These are phyloP conservation scores for Penicillium freii DNA, from an alignment of 2,329 filamentous ascomycete species.

Conservation along the genomic window DNA sequence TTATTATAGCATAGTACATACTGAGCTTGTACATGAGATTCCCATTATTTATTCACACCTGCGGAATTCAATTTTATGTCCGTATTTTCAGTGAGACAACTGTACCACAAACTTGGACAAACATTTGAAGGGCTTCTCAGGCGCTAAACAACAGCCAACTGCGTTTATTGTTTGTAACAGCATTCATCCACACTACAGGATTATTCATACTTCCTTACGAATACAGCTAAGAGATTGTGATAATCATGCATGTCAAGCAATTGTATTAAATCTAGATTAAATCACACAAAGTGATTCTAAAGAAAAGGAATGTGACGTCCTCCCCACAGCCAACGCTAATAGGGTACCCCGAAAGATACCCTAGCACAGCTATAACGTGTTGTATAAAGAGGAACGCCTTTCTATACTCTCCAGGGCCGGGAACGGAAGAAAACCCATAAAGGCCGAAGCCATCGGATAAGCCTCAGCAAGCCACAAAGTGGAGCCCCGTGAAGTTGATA, in stretches of 20 bases:
- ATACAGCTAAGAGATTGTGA: too few relatives aligned
- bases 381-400: slow-evolving; percentile 17
- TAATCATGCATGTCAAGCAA: background rate
- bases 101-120: background rate
- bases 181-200: background rate
- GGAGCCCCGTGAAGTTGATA: slow-evolving; percentile 23
- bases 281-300: background rate
- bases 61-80: background rate
- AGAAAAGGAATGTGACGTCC: slow-evolving; percentile 6
- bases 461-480: slow-evolving; percentile 24
- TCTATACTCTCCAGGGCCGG: slow-evolving; percentile 23
- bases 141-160: too few relatives aligned
- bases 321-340: slow-evolving; percentile 3
- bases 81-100: background rate
- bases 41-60: background rate
- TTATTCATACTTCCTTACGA: too few relatives aligned
- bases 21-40: slow-evolving; percentile 7
- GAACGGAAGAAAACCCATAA: slow-evolving; percentile 22
- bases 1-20: slow-evolving; percentile 2
- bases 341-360: slow-evolving; percentile 2
- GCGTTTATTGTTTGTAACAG: too few relatives aligned
- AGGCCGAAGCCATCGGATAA: slow-evolving; percentile 19
- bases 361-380: slow-evolving; percentile 16
- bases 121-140: background rate
- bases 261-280: background rate